A percentile compares a stretch with the other conserved stretches of the same genome.
Evolutionary conservation across 2,329 filamentous ascomycete genomes (phyloP).

Genomic region (Thielaviopsis musarum): DNA sequence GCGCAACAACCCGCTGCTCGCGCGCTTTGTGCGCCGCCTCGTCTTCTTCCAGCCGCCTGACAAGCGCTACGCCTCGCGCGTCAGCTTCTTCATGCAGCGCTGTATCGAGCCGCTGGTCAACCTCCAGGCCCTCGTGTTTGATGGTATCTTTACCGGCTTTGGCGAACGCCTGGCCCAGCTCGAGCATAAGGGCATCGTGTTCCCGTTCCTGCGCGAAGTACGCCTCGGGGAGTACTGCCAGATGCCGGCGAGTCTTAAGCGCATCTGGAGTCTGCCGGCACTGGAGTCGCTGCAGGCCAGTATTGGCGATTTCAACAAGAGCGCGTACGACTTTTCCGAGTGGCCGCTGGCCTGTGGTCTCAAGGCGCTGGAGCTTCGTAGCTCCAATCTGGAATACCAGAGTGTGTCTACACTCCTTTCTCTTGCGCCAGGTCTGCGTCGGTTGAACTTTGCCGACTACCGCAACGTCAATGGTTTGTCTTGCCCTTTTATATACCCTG

Average conservation of each 20-base stretch:
- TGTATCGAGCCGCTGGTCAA: slow-evolving; percentile 7
- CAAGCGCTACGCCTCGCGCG: neutral
- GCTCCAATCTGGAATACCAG: slow-evolving; percentile 8
- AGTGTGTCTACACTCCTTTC: slow-evolving; percentile 4
- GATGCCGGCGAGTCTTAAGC: neutral
- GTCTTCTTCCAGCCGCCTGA: neutral
- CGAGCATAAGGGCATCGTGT: neutral
- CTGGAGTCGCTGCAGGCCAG: slow-evolving; percentile 2
- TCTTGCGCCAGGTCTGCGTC: slow-evolving; percentile 5
- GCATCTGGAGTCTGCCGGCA: slow-evolving; percentile 5
- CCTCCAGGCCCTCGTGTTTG: slow-evolving; percentile 2
- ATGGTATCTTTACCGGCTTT: slow-evolving; percentile 8
- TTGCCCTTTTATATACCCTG: neutral
- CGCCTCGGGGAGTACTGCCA: slow-evolving; percentile 5
- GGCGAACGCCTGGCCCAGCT: slow-evolving; percentile 1
- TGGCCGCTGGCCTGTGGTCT: neutral
- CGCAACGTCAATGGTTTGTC: slow-evolving; percentile 7
- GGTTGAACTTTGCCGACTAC: slow-evolving; percentile 7
- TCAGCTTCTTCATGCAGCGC: slow-evolving; percentile 8
- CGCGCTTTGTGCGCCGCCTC: slow-evolving; percentile 5
- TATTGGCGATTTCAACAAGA: slow-evolving; percentile 2
- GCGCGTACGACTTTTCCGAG: slow-evolving; percentile 3
- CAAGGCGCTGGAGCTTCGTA: neutral
- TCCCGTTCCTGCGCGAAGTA: slow-evolving; percentile 3
- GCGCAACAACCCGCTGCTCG: slow-evolving; percentile 3